Evolutionary conservation across 306 rosid genomes (phyloP).

Genomic region (Luffa aegyptiaca): DNA sequence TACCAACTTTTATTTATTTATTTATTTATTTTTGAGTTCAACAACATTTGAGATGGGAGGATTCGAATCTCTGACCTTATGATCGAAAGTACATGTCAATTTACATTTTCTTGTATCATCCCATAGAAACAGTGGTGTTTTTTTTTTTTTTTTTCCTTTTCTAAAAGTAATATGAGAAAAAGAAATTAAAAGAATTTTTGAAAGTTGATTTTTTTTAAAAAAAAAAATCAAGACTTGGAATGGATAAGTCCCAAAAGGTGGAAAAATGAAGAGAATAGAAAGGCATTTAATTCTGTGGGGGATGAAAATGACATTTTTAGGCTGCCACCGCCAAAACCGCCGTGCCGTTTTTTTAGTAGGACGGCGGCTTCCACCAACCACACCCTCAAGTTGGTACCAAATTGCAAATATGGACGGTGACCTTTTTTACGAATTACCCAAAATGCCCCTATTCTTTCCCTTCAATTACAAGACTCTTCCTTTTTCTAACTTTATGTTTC

Average conservation of each 20-base stretch:
- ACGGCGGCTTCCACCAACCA: slow-evolving; percentile 5
- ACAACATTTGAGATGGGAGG: no score
- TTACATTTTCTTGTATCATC: no score
- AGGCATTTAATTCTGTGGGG: background rate
- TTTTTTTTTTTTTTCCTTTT: no score
- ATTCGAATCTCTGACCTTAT: no score
- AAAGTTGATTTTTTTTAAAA: background rate
- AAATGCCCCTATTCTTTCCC: background rate
- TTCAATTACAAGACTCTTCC: background rate
- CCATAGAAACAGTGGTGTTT: no score
- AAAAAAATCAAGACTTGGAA: background rate
- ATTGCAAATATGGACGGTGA: background rate
- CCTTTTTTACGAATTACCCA: background rate
- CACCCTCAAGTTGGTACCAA: slow-evolving; percentile 7
- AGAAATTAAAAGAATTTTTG: background rate
- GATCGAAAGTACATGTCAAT: no score
- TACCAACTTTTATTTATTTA: no score
- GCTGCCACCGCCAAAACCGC: slow-evolving; percentile 34
- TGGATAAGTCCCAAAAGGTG: background rate
- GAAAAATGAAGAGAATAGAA: background rate
- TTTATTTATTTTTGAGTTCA: no score
- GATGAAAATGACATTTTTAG: background rate
- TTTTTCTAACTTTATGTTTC: background rate
- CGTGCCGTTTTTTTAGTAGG: slow-evolving; percentile 37
- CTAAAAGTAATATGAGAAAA: background rate